Evolutionary conservation across 2,329 filamentous ascomycete species (phyloP).

Genomic region (Hirsutella thompsonii): DNA sequence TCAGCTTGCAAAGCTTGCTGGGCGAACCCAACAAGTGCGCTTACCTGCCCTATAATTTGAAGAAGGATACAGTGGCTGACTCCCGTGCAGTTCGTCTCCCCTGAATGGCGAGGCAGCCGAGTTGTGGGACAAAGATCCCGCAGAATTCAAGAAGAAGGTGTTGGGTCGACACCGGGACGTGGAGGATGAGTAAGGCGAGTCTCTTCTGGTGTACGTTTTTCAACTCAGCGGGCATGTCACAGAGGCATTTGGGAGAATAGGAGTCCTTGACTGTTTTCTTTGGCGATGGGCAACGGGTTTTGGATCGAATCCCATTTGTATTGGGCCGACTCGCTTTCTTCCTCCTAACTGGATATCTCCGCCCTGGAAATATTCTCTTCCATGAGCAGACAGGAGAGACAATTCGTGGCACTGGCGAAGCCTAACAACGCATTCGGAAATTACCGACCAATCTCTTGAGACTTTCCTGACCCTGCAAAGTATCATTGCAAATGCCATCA

Average conservation of each 20-base stretch:
- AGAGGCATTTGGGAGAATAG: slow-evolving; percentile 22
- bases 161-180: slow-evolving; percentile 48
- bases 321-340: background rate
- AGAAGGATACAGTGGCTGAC: slow-evolving; percentile 9
- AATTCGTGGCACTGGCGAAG: slow-evolving; percentile 3
- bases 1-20: slow-evolving; percentile 88
- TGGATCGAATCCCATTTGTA: slow-evolving; percentile 16
- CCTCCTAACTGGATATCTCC: too few species aligned
- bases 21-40: slow-evolving; percentile 93
- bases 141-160: slow-evolving; percentile 75
- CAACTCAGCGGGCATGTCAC: slow-evolving; percentile 2
- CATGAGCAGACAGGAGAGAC: slow-evolving; percentile 2
- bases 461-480: background rate
- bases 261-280: slow-evolving; percentile 25
- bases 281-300: slow-evolving; percentile 17
- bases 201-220: background rate
- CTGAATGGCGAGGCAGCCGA: slow-evolving; percentile 94
- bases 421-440: background rate
- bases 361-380: background rate
- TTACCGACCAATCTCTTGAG: background rate
- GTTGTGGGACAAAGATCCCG: slow-evolving; percentile 81
- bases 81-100: slow-evolving; percentile 59
- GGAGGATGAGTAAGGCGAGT: slow-evolving; percentile 41
- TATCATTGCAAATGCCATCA: background rate
- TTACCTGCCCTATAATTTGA: too few species aligned